Evolutionary conservation across 495 filamentous ascomycete species (phyloP).

Genomic region (Podospora pseudopauciseta): DNA sequence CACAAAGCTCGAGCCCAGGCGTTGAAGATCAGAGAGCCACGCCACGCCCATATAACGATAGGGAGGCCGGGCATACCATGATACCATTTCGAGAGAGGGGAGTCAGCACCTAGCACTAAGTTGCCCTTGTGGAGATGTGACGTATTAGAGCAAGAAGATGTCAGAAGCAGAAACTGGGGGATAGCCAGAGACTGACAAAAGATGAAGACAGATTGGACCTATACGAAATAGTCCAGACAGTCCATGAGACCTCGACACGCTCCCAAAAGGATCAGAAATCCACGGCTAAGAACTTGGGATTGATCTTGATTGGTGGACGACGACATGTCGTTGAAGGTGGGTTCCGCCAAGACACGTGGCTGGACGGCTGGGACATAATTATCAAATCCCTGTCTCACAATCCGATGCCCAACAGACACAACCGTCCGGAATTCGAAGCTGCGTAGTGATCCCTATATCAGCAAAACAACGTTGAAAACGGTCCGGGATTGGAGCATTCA

Average conservation of each 20-base stretch:
- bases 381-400: neutral
- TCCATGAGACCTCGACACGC: no score
- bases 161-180: no score
- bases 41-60: no score
- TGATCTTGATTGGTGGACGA: neutral
- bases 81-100: no score
- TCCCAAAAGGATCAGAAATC: neutral
- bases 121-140: no score
- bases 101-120: no score
- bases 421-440: neutral
- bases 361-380: neutral
- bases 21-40: no score
- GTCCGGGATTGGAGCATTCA: neutral
- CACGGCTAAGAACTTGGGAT: neutral
- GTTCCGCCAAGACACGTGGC: constrained; percentile 4
- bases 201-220: no score
- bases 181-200: no score
- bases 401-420: neutral
- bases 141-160: no score
- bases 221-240: no score
- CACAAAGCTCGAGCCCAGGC: neutral
- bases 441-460: neutral
- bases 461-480: neutral
- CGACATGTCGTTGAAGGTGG: constrained; percentile 5
- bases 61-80: no score